Conservation (phyloP, 441 rosid species). For the Arabidopsis lyrata region DNA sequence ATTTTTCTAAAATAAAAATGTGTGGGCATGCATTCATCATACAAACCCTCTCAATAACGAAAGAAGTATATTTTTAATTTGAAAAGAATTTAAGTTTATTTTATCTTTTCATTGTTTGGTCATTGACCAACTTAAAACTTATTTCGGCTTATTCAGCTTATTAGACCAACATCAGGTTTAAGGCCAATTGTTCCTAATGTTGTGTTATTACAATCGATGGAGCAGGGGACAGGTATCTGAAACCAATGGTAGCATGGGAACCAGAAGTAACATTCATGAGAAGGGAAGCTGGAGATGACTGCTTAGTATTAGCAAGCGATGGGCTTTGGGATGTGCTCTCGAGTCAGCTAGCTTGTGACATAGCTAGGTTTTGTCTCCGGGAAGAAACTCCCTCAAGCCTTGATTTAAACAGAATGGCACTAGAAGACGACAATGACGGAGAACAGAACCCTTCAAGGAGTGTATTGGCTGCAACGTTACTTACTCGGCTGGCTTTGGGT, state of each 20-base stretch:
- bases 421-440: conserved; percentile 31
- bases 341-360: conserved; percentile 80
- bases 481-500: conserved; percentile 81
- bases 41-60: not conserved
- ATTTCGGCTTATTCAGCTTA: not conserved
- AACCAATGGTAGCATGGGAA: conserved; percentile 81
- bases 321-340: conserved; percentile 91
- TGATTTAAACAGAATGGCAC: conserved; percentile 42
- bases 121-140: not conserved
- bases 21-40: not conserved
- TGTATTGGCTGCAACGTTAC: conserved; percentile 67
- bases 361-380: conserved; percentile 62
- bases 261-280: conserved; percentile 74
- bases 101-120: not conserved
- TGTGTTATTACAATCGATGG: conserved; percentile 2
- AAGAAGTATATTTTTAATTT: not conserved
- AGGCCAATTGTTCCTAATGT: not conserved
- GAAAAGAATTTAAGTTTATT: not conserved
- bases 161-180: not conserved
- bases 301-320: conserved; percentile 81
- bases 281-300: conserved; percentile 75
- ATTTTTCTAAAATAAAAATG: not conserved
- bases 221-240: conserved; percentile 79
- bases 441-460: conserved; percentile 57
- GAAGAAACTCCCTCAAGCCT: conserved; percentile 30